Evolutionary conservation across 768 basidiomycete species (phyloP).

Genomic region (Kwoniella newhampshirensis): DNA sequence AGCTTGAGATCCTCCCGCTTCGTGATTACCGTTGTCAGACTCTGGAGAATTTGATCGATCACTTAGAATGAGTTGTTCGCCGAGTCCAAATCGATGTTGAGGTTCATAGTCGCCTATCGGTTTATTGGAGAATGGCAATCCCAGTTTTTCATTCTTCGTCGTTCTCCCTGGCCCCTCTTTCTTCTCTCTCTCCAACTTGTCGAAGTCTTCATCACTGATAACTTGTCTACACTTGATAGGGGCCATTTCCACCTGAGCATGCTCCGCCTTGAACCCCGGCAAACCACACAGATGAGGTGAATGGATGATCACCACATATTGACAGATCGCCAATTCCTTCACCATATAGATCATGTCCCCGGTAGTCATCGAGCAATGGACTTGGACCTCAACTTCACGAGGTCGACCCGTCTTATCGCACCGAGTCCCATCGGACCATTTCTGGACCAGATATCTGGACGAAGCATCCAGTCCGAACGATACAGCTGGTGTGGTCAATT

Average conservation of each 20-base stretch:
- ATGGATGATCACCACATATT: conserved; percentile 89
- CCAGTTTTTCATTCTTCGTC: not conserved
- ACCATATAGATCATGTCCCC: conserved; percentile 85
- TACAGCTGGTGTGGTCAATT: conserved; percentile 10
- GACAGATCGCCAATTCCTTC: conserved; percentile 90
- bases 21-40: too few relatives aligned
- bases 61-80: too few relatives aligned
- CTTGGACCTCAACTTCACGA: conserved; percentile 95
- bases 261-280: conserved; percentile 72
- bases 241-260: conserved; percentile 21
- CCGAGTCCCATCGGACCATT: conserved; percentile 64
- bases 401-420: conserved; percentile 88
- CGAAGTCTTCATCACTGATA: conserved; percentile 35
- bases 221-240: conserved; percentile 44
- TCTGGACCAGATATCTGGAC: conserved; percentile 84
- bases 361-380: conserved; percentile 94
- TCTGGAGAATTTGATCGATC: too few relatives aligned
- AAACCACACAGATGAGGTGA: conserved; percentile 91
- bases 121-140: conserved; percentile 11
- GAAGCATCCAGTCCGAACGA: conserved; percentile 49
- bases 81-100: conserved; percentile 11
- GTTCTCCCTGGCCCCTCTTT: not conserved
- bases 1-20: too few relatives aligned
- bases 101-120: conserved; percentile 7
- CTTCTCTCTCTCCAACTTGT: conserved; percentile 22